Evolutionary conservation across 345 rosid genomes (phyloP).

Genomic region (Populus pruinosa): DNA sequence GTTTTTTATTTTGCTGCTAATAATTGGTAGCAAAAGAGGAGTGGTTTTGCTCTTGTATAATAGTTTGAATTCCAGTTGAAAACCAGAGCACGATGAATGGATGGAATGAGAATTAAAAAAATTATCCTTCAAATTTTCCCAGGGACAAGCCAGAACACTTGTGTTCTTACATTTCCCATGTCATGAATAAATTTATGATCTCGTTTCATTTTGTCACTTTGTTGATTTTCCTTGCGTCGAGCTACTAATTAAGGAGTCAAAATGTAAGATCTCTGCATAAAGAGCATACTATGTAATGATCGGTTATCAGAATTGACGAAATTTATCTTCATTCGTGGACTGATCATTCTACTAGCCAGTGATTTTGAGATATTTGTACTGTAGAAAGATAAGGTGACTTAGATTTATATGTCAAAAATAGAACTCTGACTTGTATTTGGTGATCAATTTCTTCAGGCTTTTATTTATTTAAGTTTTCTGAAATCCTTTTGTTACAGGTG

Average conservation of each 20-base stretch:
- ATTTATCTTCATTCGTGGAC: neutral
- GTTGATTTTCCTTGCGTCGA: neutral
- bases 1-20: neutral
- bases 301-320: neutral
- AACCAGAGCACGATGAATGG: neutral
- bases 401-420: neutral
- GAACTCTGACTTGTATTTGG: no score
- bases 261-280: neutral
- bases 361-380: neutral
- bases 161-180: neutral
- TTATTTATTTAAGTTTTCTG: neutral
- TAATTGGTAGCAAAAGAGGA: neutral
- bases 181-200: neutral
- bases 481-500: constrained; percentile 39
- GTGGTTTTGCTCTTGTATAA: neutral
- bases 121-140: neutral
- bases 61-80: neutral
- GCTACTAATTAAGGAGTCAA: neutral
- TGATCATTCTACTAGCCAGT: neutral
- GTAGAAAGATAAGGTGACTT: neutral
- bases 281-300: neutral
- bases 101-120: no score
- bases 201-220: neutral
- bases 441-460: neutral
- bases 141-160: no score